Percentiles rank a stretch among this genome's conserved stretches.
phyloP scores from a whole-genome alignment of 23 red algal species.

The Cyanidiococcus yangmingshanensis region DNA sequence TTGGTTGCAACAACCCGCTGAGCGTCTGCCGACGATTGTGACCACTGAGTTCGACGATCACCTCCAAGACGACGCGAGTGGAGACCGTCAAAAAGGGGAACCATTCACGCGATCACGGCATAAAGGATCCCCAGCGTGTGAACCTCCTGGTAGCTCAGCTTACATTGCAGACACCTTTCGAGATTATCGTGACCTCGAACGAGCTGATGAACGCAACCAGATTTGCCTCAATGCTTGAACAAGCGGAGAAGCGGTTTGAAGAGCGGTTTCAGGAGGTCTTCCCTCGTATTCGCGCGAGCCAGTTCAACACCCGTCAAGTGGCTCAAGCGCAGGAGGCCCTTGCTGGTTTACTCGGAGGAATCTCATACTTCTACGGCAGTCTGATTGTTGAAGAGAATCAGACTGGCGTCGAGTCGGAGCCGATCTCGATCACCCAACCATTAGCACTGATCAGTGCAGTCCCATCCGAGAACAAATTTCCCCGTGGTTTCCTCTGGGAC shows the following conservation, averaged over 20 bases:
- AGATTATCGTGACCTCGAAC: neutral
- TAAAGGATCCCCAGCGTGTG: neutral
- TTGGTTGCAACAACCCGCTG: no score
- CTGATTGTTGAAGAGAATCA: neutral
- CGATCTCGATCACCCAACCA: neutral
- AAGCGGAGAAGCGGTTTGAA: neutral
- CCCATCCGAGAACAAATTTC: conserved; percentile 68
- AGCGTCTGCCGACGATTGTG: no score
- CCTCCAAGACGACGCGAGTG: neutral
- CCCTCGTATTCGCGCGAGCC: neutral
- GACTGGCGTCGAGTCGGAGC: neutral
- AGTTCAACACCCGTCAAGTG: neutral
- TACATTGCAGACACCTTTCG: conserved; percentile 5
- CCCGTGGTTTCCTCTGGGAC: conserved; percentile 96
- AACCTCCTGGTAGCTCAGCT: conserved; percentile 5
- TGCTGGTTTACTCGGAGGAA: neutral
- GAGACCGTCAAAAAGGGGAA: neutral
- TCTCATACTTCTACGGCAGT: conserved; percentile 9
- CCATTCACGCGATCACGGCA: neutral
- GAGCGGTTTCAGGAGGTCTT: neutral
- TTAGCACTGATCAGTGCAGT: conserved; percentile 51
- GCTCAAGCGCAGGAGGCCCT: neutral
- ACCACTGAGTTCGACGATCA: neutral
- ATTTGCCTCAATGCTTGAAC: neutral
- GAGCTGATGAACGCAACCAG: neutral